Conservation (phyloP, 306 rosid genomes). For the peach (Prunus persica) region DNA sequence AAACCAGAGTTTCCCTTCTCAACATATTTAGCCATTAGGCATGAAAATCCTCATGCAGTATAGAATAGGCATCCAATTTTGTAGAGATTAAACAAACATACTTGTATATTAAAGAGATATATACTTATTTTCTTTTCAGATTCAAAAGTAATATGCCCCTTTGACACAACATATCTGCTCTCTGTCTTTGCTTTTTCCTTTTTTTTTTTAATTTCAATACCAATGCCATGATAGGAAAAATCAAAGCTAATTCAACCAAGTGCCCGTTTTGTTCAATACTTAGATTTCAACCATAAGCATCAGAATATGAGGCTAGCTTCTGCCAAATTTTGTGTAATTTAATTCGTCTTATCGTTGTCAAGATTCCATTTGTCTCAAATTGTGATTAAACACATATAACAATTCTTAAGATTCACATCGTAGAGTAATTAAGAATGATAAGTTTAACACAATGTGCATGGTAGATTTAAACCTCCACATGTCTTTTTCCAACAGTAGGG, state of each 20-base stretch:
- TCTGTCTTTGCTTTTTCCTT: not conserved
- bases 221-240: not conserved
- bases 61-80: not conserved
- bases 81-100: not conserved
- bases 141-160: not conserved
- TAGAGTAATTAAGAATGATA: not conserved
- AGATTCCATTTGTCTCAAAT: not conserved
- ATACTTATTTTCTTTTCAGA: not conserved
- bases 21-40: conserved; percentile 30
- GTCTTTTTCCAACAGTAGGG: not conserved
- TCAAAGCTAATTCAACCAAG: not conserved
- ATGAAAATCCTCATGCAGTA: not conserved
- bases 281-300: not conserved
- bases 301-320: not conserved
- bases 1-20: conserved; percentile 31
- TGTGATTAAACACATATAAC: not conserved
- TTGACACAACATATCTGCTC: not conserved
- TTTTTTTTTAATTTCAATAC: not conserved
- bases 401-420: not conserved
- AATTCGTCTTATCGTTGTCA: not conserved
- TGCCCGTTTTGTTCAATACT: not conserved
- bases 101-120: not conserved
- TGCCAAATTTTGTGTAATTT: not conserved
- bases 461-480: conserved; percentile 5
- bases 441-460: not conserved